A percentile compares a stretch with the other conserved stretches of the same genome.
These are phyloP conservation scores for Clavulina sp. DNA, from an alignment of 768 basidiomycete species.

Conservation along the genomic window DNA sequence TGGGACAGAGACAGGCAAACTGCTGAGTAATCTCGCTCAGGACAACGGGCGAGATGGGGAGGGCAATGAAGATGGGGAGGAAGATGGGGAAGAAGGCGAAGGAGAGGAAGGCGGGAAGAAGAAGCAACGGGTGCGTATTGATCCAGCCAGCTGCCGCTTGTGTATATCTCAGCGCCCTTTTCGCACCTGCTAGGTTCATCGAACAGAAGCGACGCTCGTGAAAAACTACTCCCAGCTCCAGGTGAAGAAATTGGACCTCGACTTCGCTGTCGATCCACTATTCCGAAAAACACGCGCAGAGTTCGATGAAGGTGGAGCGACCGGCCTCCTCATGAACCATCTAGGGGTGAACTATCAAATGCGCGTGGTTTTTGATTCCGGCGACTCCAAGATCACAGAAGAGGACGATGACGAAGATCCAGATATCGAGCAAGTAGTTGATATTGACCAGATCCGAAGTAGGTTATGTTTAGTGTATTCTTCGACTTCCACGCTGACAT, in stretches of 20 bases:
- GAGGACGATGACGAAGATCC: conserved; percentile 60
- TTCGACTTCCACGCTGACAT: conserved; percentile 1
- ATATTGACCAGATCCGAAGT: conserved; percentile 48
- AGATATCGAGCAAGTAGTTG: conserved; percentile 35
- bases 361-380: conserved; percentile 89
- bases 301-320: conserved; percentile 96
- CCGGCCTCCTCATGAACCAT: conserved; percentile 94
- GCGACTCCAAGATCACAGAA: conserved; percentile 60
- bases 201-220: conserved; percentile 73
- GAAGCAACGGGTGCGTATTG: conserved; percentile 20
- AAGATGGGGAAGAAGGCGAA: conserved; percentile 49
- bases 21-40: conserved; percentile 71
- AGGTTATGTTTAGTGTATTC: conserved; percentile 14
- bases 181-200: conserved; percentile 24
- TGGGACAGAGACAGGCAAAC: conserved; percentile 88
- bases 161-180: neutral
- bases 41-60: conserved; percentile 32
- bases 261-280: conserved; percentile 89
- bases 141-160: neutral
- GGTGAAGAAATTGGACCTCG: conserved; percentile 86
- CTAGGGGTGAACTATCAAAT: conserved; percentile 69
- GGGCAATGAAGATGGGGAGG: conserved; percentile 40
- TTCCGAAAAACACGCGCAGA: conserved; percentile 97
- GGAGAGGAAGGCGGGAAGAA: conserved; percentile 45
- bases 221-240: conserved; percentile 66